A percentile compares a stretch with the other conserved stretches of the same genome.
phyloP scores from a whole-genome alignment of 2,329 filamentous ascomycete species.

The Thelonectria olida region DNA sequence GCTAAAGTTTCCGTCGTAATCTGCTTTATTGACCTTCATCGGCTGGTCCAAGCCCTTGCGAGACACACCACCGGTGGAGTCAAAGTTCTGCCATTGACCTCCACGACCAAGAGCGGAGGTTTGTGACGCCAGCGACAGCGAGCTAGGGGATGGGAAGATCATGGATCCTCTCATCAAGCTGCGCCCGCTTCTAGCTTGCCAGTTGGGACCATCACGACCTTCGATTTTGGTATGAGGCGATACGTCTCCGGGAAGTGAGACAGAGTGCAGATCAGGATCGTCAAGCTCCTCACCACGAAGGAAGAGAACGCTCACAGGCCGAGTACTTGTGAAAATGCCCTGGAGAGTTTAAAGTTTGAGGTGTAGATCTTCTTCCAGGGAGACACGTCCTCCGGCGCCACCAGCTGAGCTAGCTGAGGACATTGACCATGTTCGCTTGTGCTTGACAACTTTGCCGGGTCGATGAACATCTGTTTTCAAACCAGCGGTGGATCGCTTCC shows the following conservation, averaged over 20 bases:
- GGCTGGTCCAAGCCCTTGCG: constrained; percentile 62
- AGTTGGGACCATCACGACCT: constrained; percentile 56
- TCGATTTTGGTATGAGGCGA: constrained; percentile 66
- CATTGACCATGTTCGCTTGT: constrained; percentile 96
- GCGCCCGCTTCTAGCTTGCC: constrained; percentile 62
- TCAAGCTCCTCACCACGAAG: constrained; percentile 80
- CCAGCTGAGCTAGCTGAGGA: constrained; percentile 76
- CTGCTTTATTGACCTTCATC: constrained; percentile 61
- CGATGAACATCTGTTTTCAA: constrained; percentile 63
- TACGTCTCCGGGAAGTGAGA: constrained; percentile 75
- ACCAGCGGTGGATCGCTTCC: constrained; percentile 64
- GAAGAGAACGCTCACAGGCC: constrained; percentile 81
- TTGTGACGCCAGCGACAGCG: constrained; percentile 69
- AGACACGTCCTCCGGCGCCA: constrained; percentile 54
- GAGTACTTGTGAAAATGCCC: constrained; percentile 89
- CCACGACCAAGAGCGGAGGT: constrained; percentile 53
- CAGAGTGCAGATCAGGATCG: constrained; percentile 81
- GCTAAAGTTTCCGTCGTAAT: constrained; percentile 72
- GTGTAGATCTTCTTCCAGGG: constrained; percentile 79
- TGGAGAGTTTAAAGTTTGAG: constrained; percentile 81
- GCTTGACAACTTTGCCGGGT: constrained; percentile 84
- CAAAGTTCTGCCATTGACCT: constrained; percentile 66
- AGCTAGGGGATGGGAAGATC: constrained; percentile 74
- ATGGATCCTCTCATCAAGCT: constrained; percentile 69
- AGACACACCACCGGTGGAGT: constrained; percentile 59